Conservation (phyloP, 805 yeast species). For the Tetrapisispora taiwanensis region DNA sequence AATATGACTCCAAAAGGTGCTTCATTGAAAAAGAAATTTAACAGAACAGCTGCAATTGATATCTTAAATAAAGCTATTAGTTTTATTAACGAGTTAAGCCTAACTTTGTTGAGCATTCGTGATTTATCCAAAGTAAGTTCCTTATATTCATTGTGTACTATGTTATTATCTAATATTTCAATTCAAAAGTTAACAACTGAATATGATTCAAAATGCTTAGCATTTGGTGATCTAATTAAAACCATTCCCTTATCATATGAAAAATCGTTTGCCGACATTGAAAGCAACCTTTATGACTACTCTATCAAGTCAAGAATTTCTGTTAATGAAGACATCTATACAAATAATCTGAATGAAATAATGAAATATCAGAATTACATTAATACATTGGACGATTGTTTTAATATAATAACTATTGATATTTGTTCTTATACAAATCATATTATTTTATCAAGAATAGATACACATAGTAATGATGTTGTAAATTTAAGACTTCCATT, state of each 20-base stretch:
- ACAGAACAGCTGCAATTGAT: conserved; percentile 16
- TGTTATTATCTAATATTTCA: conserved; percentile 15
- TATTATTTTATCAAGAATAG: conserved; percentile 42
- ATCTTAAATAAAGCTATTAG: conserved; percentile 11
- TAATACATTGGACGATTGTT: conserved; percentile 2
- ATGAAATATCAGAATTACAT: conserved; percentile 4
- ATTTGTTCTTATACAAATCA: conserved; percentile 48
- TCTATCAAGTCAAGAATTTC: conserved; percentile 7
- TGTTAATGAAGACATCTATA: not conserved
- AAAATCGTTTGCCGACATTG: conserved; percentile 10
- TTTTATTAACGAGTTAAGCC: conserved; percentile 9
- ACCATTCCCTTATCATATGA: conserved; percentile 19
- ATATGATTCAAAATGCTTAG: conserved; percentile 2
- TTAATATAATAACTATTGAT: conserved; percentile 45
- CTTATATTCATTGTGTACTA: conserved; percentile 15
- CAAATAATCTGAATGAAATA: not conserved
- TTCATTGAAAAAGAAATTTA: conserved; percentile 18
- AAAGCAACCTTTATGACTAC: conserved; percentile 8
- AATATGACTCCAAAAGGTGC: conserved; percentile 26
- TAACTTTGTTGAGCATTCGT: conserved; percentile 9
- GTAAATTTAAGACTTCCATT: conserved; percentile 51
- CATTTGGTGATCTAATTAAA: conserved; percentile 14
- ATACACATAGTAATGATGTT: conserved; percentile 29
- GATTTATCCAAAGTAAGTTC: conserved; percentile 14
- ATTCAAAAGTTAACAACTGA: not conserved